These are phyloP conservation scores for Xylariaceae sp. DNA, from an alignment of 2,329 filamentous ascomycete species.

Conservation along the genomic window DNA sequence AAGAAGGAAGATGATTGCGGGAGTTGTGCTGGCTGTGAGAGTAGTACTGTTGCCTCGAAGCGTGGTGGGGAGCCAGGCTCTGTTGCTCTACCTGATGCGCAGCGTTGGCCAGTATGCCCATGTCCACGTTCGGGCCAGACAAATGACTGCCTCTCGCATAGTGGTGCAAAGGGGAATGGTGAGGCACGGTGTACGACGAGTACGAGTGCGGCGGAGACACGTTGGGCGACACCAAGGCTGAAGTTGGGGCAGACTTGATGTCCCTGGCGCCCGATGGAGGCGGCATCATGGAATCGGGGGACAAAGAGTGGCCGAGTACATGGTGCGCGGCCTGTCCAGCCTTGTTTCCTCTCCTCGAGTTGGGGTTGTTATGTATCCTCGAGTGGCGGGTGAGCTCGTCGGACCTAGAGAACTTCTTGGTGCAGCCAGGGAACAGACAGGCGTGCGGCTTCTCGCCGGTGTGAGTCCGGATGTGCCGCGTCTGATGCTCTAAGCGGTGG, in stretches of 20 bases:
- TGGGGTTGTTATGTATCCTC: conserved; percentile 98
- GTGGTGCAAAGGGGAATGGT: conserved; percentile 45
- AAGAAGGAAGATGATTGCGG: conserved; percentile 67
- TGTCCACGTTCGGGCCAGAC: conserved; percentile 44
- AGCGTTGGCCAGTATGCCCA: conserved; percentile 59
- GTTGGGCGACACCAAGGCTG: conserved; percentile 86
- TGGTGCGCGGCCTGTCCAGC: conserved; percentile 49
- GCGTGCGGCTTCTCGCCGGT: conserved; percentile 98
- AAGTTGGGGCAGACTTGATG: conserved; percentile 84
- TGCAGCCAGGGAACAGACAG: conserved; percentile 92
- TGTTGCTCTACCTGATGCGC: conserved; percentile 63
- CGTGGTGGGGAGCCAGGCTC: conserved; percentile 41
- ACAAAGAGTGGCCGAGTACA: conserved; percentile 44
- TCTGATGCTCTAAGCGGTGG: conserved; percentile 94
- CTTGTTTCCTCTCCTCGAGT: conserved; percentile 92
- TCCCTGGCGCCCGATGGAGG: conserved; percentile 72
- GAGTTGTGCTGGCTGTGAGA: conserved; percentile 46
- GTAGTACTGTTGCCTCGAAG: conserved; percentile 53
- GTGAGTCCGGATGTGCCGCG: conserved; percentile 87
- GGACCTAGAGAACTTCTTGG: conserved; percentile 93
- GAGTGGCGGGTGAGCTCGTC: conserved; percentile 97
- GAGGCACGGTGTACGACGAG: conserved; percentile 61
- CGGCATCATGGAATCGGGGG: conserved; percentile 67
- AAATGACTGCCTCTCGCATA: conserved; percentile 47
- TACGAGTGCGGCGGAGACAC: conserved; percentile 93